Evolutionary conservation across 192 early-diverging fungal species (phyloP).

Genomic region (Coemansia sp.): DNA sequence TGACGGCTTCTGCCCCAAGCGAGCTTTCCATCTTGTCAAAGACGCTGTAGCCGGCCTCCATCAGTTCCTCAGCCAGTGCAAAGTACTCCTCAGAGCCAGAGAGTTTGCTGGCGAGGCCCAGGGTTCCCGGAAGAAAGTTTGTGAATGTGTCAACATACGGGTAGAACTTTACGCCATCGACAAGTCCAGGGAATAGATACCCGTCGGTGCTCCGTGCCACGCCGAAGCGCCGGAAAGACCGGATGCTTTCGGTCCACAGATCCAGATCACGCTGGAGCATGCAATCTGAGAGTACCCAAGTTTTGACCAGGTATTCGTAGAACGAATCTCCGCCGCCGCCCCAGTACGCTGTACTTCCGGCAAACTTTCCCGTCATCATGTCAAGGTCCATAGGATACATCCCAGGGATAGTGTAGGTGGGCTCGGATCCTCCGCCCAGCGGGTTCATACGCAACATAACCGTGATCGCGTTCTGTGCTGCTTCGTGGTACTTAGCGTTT

Average conservation of each 20-base stretch:
- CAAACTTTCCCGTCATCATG: constrained; percentile 37
- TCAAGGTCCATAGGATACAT: constrained; percentile 41
- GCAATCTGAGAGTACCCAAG: constrained; percentile 73
- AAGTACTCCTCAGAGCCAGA: constrained; percentile 44
- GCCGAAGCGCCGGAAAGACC: constrained; percentile 28
- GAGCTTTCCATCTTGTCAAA: constrained; percentile 42
- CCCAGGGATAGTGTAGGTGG: constrained; percentile 40
- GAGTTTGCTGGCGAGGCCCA: constrained; percentile 45
- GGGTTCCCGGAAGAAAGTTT: constrained; percentile 50
- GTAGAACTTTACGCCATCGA: constrained; percentile 46
- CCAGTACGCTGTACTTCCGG: constrained; percentile 46
- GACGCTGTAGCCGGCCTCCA: constrained; percentile 43
- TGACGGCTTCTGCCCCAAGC: constrained; percentile 43
- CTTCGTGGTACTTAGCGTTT: constrained; percentile 78
- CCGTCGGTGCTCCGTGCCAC: constrained; percentile 37
- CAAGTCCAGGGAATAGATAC: constrained; percentile 36
- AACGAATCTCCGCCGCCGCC: constrained; percentile 91
- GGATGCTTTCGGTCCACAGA: constrained; percentile 51
- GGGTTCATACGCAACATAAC: constrained; percentile 39
- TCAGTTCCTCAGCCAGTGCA: constrained; percentile 29
- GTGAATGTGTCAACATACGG: constrained; percentile 49
- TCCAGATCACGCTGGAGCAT: constrained; percentile 52
- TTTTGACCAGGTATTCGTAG: constrained; percentile 93
- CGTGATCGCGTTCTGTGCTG: constrained; percentile 63
- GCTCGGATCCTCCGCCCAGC: constrained; percentile 12